These are phyloP conservation scores for Styphnolobium japonicum DNA, from an alignment of 306 rosid genomes.

Conservation along the genomic window DNA sequence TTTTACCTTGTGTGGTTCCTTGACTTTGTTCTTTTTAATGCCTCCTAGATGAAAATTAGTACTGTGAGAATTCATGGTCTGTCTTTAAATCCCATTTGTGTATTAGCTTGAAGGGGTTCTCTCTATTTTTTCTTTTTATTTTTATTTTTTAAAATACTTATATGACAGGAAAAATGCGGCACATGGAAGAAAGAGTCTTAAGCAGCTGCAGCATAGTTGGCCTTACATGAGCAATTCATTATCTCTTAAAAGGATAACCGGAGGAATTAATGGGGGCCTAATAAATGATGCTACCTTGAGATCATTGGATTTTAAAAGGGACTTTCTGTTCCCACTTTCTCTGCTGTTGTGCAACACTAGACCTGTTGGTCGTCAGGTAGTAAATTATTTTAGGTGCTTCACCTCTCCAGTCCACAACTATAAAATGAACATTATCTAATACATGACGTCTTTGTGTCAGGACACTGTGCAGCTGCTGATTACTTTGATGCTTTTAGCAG, in stretches of 20 bases:
- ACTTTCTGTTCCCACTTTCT: constrained; percentile 72
- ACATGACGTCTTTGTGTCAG: constrained; percentile 51
- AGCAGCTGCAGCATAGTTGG: constrained; percentile 74
- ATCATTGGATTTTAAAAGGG: constrained; percentile 79
- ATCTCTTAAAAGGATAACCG: constrained; percentile 79
- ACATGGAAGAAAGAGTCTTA: constrained; percentile 43
- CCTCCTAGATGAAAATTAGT: constrained; percentile 10
- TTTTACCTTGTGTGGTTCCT: constrained; percentile 8
- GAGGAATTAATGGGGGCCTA: constrained; percentile 92
- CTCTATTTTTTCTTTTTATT: constrained; percentile 22
- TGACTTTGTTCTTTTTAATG: constrained; percentile 12
- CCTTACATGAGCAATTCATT: constrained; percentile 65
- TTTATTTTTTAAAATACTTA: neutral
- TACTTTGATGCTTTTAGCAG: constrained; percentile 74
- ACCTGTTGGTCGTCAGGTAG: constrained; percentile 95
- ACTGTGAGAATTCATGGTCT: neutral
- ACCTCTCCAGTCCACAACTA: constrained; percentile 2
- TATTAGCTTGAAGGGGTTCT: constrained; percentile 8
- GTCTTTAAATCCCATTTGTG: neutral
- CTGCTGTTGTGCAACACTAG: constrained; percentile 86
- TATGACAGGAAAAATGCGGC: constrained; percentile 53
- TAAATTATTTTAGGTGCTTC: constrained; percentile 9
- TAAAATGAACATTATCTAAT: constrained; percentile 33
- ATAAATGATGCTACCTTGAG: constrained; percentile 71
- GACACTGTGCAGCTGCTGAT: constrained; percentile 85